Evolutionary conservation across 352 stramenopile genomes (phyloP).

Genomic region (Globisporangium splendens): DNA sequence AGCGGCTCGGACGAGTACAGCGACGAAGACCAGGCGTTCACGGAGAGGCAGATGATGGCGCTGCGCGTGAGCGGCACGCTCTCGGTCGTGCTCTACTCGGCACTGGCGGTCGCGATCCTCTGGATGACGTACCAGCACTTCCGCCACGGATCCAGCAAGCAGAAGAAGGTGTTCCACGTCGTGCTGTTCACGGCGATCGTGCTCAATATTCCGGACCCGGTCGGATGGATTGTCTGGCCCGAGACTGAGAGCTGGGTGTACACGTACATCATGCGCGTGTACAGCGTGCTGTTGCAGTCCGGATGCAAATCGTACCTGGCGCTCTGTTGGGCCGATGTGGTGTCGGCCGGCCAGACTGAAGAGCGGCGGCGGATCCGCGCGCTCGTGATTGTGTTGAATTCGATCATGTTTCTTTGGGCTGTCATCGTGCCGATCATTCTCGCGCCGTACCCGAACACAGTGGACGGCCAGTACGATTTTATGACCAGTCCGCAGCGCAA

Average conservation of each 20-base stretch:
- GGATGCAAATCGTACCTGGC: slow-evolving; percentile 82
- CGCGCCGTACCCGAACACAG: slow-evolving; percentile 43
- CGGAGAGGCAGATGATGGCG: slow-evolving; percentile 34
- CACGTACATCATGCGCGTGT: slow-evolving; percentile 65
- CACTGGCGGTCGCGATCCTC: slow-evolving; percentile 53
- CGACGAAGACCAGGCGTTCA: slow-evolving; percentile 17
- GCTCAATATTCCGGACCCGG: slow-evolving; percentile 59
- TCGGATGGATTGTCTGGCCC: slow-evolving; percentile 59
- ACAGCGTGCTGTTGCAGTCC: slow-evolving; percentile 64
- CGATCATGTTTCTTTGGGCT: slow-evolving; percentile 55
- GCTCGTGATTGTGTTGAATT: slow-evolving; percentile 55
- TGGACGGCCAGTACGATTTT: slow-evolving; percentile 63
- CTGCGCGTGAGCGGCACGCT: slow-evolving; percentile 60
- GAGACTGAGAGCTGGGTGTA: slow-evolving; percentile 57
- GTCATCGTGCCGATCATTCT: slow-evolving; percentile 53
- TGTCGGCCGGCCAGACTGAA: slow-evolving; percentile 63
- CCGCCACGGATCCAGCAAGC: slow-evolving; percentile 34
- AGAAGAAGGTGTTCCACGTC: slow-evolving; percentile 75
- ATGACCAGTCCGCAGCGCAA: slow-evolving; percentile 46
- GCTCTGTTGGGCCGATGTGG: slow-evolving; percentile 78
- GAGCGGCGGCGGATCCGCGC: slow-evolving; percentile 51
- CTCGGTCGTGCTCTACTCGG: slow-evolving; percentile 52
- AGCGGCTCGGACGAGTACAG: not conserved
- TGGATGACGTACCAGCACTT: slow-evolving; percentile 69
- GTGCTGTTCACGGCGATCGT: slow-evolving; percentile 61